Evolutionary conservation across 768 basidiomycete genomes (phyloP).

Genomic region (Lyophyllum semitale): DNA sequence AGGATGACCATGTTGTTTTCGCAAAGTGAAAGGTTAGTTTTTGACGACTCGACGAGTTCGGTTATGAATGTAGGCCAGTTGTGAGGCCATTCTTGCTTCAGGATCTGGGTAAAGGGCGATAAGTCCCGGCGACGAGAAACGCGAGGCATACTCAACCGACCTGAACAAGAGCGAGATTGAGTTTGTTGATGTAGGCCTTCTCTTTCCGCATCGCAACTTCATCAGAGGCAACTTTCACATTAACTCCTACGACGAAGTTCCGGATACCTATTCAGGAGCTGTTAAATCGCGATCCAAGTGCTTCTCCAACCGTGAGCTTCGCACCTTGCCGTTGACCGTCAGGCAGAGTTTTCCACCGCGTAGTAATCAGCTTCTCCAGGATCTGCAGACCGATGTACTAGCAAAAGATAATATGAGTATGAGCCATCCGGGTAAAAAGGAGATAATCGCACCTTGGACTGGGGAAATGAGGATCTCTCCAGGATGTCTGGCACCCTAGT

Average conservation of each 20-base stretch:
- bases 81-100: slow-evolving; percentile 99
- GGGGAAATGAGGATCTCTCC: slow-evolving; percentile 79
- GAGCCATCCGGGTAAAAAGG: background rate
- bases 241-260: slow-evolving; percentile 93
- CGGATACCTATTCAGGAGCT: slow-evolving; percentile 68
- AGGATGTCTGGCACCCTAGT: slow-evolving; percentile 94
- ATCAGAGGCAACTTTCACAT: slow-evolving; percentile 92
- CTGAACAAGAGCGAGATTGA: slow-evolving; percentile 95
- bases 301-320: background rate
- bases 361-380: slow-evolving; percentile 91
- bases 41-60: slow-evolving; percentile 96
- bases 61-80: slow-evolving; percentile 98
- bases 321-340: slow-evolving; percentile 90
- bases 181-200: slow-evolving; percentile 93
- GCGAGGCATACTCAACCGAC: slow-evolving; percentile 45
- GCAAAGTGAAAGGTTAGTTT: slow-evolving; percentile 93
- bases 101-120: slow-evolving; percentile 58
- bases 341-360: slow-evolving; percentile 95
- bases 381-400: slow-evolving; percentile 98
- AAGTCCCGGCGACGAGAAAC: slow-evolving; percentile 13
- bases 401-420: background rate
- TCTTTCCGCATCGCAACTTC: slow-evolving; percentile 86
- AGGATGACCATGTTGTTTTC: slow-evolving; percentile 99
- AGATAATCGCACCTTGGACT: slow-evolving; percentile 67
- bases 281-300: background rate